A percentile compares a stretch with the other conserved stretches of the same genome.
These are phyloP conservation scores for Alternaria brassicae DNA, from an alignment of 2,329 filamentous ascomycete genomes.

Conservation along the genomic window DNA sequence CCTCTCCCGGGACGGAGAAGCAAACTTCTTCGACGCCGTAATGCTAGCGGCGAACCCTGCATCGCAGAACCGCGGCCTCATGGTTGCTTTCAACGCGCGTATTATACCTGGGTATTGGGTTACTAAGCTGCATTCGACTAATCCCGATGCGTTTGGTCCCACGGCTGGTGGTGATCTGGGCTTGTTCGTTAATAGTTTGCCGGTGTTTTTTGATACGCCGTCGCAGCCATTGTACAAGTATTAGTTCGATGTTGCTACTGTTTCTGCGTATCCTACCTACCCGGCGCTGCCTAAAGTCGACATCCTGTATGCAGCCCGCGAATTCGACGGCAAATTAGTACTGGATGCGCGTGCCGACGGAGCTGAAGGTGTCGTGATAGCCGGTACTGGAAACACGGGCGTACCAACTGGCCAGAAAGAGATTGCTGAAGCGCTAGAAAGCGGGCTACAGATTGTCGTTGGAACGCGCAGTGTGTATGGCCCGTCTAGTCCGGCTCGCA, in stretches of 20 bases:
- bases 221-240: constrained; percentile 32
- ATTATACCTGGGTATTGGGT: constrained; percentile 40
- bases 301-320: constrained; percentile 39
- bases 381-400: constrained; percentile 37
- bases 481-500: constrained; percentile 25
- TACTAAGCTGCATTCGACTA: constrained; percentile 36
- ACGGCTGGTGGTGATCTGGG: constrained; percentile 35
- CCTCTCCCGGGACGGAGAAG: constrained; percentile 34
- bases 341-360: constrained; percentile 34
- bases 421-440: constrained; percentile 28
- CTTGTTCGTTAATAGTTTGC: constrained; percentile 36
- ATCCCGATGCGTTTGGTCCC: constrained; percentile 36
- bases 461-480: constrained; percentile 33
- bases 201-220: constrained; percentile 36
- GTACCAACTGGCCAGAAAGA: constrained; percentile 29
- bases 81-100: constrained; percentile 40
- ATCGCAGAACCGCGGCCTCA: constrained; percentile 29
- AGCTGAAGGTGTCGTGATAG: constrained; percentile 35
- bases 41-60: constrained; percentile 33
- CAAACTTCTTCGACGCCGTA: constrained; percentile 40
- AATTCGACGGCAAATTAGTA: constrained; percentile 37
- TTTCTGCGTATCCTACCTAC: constrained; percentile 23
- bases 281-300: constrained; percentile 39
- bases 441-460: constrained; percentile 36
- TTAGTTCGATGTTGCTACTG: constrained; percentile 25